phyloP scores from a whole-genome alignment of 2,329 filamentous ascomycete genomes.

The Paramyrothecium roridum region DNA sequence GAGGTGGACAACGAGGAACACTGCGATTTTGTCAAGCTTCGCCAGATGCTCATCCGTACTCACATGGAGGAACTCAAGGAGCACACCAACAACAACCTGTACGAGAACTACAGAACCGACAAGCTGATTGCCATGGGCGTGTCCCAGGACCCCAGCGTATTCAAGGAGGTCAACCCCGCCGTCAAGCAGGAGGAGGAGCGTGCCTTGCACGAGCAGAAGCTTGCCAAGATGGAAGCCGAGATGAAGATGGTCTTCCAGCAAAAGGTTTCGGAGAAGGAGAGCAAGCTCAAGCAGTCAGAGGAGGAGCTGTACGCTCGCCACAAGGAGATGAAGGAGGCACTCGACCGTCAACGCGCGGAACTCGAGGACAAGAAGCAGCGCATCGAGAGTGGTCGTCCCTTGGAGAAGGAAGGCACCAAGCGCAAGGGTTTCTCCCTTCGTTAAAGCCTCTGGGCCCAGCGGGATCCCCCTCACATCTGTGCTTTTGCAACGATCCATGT shows the following conservation, averaged over 20 bases:
- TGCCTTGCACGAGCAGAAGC: conserved; percentile 96
- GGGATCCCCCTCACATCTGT: conserved; percentile 15
- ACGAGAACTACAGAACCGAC: conserved; percentile 99
- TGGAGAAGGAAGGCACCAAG: conserved; percentile 92
- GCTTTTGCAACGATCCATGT: conserved; percentile 47
- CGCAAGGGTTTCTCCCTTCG: conserved; percentile 99
- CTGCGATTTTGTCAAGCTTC: conserved; percentile 99
- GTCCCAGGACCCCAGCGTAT: conserved; percentile 95
- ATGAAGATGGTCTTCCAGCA: conserved; percentile 99
- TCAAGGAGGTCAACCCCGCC: conserved; percentile 99
- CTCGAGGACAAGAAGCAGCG: conserved; percentile 98
- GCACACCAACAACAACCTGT: conserved; percentile 97
- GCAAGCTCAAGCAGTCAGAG: conserved; percentile 98
- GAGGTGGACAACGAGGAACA: conserved; percentile 99
- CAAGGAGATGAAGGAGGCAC: conserved; percentile 99
- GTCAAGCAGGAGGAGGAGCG: conserved; percentile 99
- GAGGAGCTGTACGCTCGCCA: conserved; percentile 97
- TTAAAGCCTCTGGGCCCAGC: conserved; percentile 46
- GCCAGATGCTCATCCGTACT: conserved; percentile 99
- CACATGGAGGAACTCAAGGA: conserved; percentile 99
- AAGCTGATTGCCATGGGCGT: conserved; percentile 99
- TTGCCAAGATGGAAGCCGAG: conserved; percentile 99
- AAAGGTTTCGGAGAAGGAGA: conserved; percentile 99
- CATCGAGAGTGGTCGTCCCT: conserved; percentile 88
- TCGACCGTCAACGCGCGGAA: conserved; percentile 90